Evolutionary conservation across 2,329 filamentous ascomycete species (phyloP), one percentile per base, ranked within the genome.

Genomic region (Neofusicoccum sp.): DNA sequence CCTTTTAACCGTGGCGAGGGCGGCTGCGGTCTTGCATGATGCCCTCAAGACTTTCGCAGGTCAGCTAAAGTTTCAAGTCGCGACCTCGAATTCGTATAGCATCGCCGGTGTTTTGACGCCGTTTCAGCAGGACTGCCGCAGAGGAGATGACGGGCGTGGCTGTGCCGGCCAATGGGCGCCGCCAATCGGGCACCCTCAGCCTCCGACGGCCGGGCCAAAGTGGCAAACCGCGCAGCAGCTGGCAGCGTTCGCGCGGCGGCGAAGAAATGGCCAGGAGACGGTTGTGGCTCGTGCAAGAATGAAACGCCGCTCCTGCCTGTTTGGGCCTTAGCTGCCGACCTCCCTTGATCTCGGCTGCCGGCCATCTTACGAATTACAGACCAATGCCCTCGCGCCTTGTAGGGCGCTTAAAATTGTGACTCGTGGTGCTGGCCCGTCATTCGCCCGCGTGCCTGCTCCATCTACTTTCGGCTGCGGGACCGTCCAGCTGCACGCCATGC

Each of bases 261-360:
- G 31, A 41, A 39, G 41, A 45, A 29, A 34, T 44, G 12, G 33
- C 12, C 22, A n/a, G 39, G 54, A 33, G 12, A 4, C 2, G 4
- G 29, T 9, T 56, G 54, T 45, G 54, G 54, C 54, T 56, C 31
- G 54, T 36, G 39, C 14, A 12, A 22, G 37, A 14, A 16, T 45
- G 41, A 58, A 58, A 58, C 54, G 39, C 39, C 9, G 39, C 54
- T 58, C 54, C 54, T 58, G 54, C 54, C 54, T 16, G 37, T 45
- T 22, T 14, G 1, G 1, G 16, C 29, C 45, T 41, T 58, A 58
- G 54, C 9, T 45, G 8, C 54, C 54, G 54, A 4, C 41, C 39
- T 58, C 52, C 54, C 45, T 58, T 58, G 31, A 56, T 56, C 52
- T 56, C 52, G 52, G 11, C 52, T 58, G 36, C 41, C 39, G 29